phyloP scores from a whole-genome alignment of 2,329 filamentous ascomycete species.

The Coccinonectria pachysandricola region DNA sequence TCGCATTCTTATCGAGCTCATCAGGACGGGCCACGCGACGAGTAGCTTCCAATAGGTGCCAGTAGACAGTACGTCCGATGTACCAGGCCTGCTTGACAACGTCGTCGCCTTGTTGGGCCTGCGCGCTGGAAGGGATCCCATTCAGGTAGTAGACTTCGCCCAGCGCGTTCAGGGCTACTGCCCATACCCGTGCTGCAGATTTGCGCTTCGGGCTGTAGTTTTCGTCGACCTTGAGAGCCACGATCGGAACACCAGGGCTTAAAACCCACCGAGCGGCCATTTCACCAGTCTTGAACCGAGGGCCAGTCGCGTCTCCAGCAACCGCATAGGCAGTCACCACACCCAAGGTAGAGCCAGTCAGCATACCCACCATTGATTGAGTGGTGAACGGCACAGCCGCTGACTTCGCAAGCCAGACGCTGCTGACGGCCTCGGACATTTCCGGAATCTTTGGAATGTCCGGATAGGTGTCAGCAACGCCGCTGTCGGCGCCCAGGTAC shows the following conservation, averaged over 20 bases:
- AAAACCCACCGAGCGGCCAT: conserved; percentile 83
- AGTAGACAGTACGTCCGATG: conserved; percentile 66
- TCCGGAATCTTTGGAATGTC: conserved; percentile 71
- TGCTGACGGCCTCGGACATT: conserved; percentile 60
- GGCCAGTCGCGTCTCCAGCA: conserved; percentile 46
- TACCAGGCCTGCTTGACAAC: conserved; percentile 64
- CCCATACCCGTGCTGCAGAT: conserved; percentile 66
- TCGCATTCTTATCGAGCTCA: conserved; percentile 56
- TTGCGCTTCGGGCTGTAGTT: conserved; percentile 64
- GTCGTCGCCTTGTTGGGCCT: conserved; percentile 41
- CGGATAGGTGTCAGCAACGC: conserved; percentile 49
- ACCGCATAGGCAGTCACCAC: conserved; percentile 75
- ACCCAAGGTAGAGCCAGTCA: conserved; percentile 75
- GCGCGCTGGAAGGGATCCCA: conserved; percentile 51
- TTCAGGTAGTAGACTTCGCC: conserved; percentile 84
- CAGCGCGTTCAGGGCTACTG: conserved; percentile 85
- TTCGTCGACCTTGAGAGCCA: conserved; percentile 75
- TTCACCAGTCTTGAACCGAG: conserved; percentile 60
- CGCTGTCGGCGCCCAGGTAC: conserved; percentile 55
- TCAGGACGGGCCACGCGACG: conserved; percentile 62
- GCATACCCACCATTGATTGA: conserved; percentile 67
- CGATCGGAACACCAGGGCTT: conserved; percentile 85
- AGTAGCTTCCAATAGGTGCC: conserved; percentile 72
- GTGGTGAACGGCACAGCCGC: conserved; percentile 60
- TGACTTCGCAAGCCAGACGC: conserved; percentile 86